These are phyloP conservation scores for Sodiomyces alkalinus DNA, from an alignment of 2,329 filamentous ascomycete species.

Conservation along the genomic window DNA sequence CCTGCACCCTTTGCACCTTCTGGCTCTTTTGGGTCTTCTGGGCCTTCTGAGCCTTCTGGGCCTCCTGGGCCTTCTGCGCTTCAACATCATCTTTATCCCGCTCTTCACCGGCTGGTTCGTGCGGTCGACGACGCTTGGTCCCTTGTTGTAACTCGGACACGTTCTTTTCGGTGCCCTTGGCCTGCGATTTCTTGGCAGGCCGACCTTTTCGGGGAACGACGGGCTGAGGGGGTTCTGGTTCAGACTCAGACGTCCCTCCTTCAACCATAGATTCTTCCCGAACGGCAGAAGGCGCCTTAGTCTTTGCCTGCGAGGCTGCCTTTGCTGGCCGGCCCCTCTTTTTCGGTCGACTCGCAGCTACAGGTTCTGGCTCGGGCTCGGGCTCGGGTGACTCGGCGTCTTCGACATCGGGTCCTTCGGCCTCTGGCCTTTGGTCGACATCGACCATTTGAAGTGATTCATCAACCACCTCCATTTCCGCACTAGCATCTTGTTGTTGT, in stretches of 20 bases:
- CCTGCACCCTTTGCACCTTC: constrained; percentile 5
- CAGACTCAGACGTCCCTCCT: too few species aligned
- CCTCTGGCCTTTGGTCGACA: too few species aligned
- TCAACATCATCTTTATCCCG: too few species aligned
- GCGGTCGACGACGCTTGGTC: too few species aligned
- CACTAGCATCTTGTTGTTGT: too few species aligned
- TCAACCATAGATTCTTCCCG: not conserved
- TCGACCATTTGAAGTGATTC: constrained; percentile 27
- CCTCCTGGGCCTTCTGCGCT: too few species aligned
- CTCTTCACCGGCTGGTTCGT: too few species aligned
- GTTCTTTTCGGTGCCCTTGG: too few species aligned
- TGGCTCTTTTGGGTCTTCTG: not conserved
- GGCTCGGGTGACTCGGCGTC: constrained; percentile 11
- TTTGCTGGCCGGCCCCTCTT: constrained; percentile 7
- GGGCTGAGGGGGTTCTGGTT: too few species aligned
- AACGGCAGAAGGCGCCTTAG: not conserved
- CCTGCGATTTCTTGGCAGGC: constrained; percentile 4
- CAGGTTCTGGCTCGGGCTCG: constrained; percentile 16
- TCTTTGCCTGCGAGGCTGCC: constrained; percentile 6
- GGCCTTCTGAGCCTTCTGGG: constrained; percentile 3
- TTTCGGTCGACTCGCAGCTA: too few species aligned
- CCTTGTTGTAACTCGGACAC: too few species aligned
- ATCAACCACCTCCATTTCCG: constrained; percentile 18
- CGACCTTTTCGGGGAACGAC: constrained; percentile 4
- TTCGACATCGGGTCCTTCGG: too few species aligned